Base-by-base conservation (phyloP, 176 grass and related monocot species). In the Raddia distichophylla region DNA sequence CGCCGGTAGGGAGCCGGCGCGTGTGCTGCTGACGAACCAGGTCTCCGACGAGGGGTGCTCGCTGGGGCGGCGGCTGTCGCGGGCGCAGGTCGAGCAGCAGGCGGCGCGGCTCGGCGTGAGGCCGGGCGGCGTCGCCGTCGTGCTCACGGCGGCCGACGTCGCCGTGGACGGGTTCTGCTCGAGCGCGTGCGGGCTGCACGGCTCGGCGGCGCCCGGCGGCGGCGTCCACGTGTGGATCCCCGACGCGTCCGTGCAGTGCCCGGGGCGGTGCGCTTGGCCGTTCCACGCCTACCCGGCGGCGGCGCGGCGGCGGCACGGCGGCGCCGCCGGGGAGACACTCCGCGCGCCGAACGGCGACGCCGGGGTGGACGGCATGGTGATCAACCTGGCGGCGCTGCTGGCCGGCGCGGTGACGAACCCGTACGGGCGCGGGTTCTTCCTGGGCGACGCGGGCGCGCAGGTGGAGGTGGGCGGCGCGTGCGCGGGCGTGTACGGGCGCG, bases 351-450 rank as follows among this genome's bases (percentile, higher is more conserved):
- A 98, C 62, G 86, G 86, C 1, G 88, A 98, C 87, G 84, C 87
- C 0, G 88, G 92, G 5, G 22, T 88, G 43, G 92, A 98, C 56
- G 86, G 92, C 40, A 82, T 98, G 90, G 82, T 98, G 58, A 86
- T 93, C 54, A 98, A 95, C 83, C 81, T 98, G 22, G 95, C 92
- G 12, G 91, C 71, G 64, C 82, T 95, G 82, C 76, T 98, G 40
- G 92, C 88, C 35, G 95, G 86, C 8, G 84, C 78, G 27, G 90
- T 95, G 35, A 98, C 92, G 7, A 95, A 98, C 67, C 95, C 95
- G 14, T 91, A 91, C 77, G 95, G 92, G 2, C 71, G 66, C 3
- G 92, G 90, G 2, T 98, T 80, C 87, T 95, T 84, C 85, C 83
- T 95, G 80, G 95, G 95, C 37, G 84, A 91, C 8, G 70, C 78